phyloP scores from a whole-genome alignment of 2,329 filamentous ascomycete genomes.

The Leptographium radiaticola region DNA sequence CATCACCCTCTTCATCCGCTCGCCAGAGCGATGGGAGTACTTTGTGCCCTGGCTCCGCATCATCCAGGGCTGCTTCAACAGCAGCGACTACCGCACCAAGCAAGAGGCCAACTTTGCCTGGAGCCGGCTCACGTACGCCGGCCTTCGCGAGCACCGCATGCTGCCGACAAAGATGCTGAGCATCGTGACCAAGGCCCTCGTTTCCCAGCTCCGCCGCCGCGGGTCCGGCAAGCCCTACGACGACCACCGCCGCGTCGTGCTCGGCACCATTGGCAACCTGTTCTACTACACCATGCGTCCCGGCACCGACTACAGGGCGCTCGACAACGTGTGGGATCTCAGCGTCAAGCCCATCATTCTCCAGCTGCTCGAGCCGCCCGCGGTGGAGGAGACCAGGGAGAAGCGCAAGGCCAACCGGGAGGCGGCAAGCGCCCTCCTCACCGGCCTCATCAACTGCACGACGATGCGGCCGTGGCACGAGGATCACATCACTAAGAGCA shows the following conservation, averaged over 20 bases:
- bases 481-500: slow-evolving; percentile 50
- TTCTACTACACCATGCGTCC: slow-evolving; percentile 76
- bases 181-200: slow-evolving; percentile 51
- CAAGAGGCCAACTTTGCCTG: slow-evolving; percentile 72
- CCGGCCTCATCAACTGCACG: slow-evolving; percentile 53
- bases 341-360: slow-evolving; percentile 54
- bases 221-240: slow-evolving; percentile 42
- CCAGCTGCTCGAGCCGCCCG: slow-evolving; percentile 34
- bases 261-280: slow-evolving; percentile 66
- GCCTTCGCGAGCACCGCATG: slow-evolving; percentile 47
- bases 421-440: slow-evolving; percentile 55
- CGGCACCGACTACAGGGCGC: slow-evolving; percentile 45
- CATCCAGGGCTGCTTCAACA: slow-evolving; percentile 76
- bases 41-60: slow-evolving; percentile 64
- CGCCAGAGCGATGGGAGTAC: slow-evolving; percentile 57
- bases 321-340: slow-evolving; percentile 68
- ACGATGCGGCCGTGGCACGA: slow-evolving; percentile 57
- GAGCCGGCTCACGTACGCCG: slow-evolving; percentile 68
- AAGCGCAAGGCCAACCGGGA: slow-evolving; percentile 31
- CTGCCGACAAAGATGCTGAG: slow-evolving; percentile 40
- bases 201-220: slow-evolving; percentile 52
- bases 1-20: slow-evolving; percentile 64
- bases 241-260: slow-evolving; percentile 40
- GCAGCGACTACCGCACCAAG: slow-evolving; percentile 55
- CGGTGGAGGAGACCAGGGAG: slow-evolving; percentile 18